Conservation (phyloP, 768 basidiomycete species). For the Xerocomellus amylosporus region DNA sequence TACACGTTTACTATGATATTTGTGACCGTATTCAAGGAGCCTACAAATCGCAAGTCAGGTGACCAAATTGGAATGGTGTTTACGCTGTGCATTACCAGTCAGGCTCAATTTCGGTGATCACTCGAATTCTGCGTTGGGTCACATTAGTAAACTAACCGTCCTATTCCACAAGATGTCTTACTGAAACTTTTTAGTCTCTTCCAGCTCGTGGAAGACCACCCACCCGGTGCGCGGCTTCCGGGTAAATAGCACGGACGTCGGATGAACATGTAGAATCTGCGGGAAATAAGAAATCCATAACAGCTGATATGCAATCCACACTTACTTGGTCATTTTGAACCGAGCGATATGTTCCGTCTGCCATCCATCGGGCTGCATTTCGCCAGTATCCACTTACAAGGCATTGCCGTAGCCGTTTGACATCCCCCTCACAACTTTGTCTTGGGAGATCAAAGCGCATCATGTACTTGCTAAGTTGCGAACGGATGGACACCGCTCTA, state of each 20-base stretch:
- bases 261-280: conserved; percentile 86
- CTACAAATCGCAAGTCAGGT: conserved; percentile 25
- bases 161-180: conserved; percentile 35
- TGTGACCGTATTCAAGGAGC: conserved; percentile 52
- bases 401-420: conserved; percentile 77
- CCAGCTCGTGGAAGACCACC: conserved; percentile 94
- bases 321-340: conserved; percentile 81
- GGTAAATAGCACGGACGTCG: conserved; percentile 91
- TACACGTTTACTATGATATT: conserved; percentile 36
- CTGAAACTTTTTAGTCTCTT: conserved; percentile 96
- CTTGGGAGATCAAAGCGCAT: conserved; percentile 79
- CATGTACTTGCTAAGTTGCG: conserved; percentile 96
- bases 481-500: conserved; percentile 87
- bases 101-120: conserved; percentile 91
- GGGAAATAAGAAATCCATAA: background rate
- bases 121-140: conserved; percentile 63
- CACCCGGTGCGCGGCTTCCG: conserved; percentile 87
- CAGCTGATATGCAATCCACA: background rate
- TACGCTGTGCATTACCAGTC: conserved; percentile 65
- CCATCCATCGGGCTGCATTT: conserved; percentile 87
- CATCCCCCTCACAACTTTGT: conserved; percentile 89
- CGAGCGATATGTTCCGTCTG: conserved; percentile 91
- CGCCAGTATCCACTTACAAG: conserved; percentile 92
- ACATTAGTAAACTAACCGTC: conserved; percentile 9
- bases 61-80: background rate